Percentiles rank a stretch among this genome's conserved stretches.
Evolutionary conservation across 2,329 filamentous ascomycete genomes (phyloP).

Genomic region (Cordyceps cateniannulata): DNA sequence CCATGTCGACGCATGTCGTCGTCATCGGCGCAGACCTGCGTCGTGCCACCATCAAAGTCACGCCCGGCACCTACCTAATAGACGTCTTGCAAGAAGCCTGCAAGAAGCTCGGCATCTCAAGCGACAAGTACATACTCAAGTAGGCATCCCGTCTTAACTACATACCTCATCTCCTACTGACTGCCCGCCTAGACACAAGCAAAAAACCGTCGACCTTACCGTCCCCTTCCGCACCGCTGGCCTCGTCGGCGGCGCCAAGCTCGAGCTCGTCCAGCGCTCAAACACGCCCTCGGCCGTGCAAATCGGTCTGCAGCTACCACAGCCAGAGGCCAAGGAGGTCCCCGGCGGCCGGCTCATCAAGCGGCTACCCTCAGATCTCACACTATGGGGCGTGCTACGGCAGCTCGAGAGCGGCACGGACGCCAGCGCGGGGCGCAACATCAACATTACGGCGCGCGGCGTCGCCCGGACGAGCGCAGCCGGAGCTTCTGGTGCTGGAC

Average conservation of each 20-base stretch:
- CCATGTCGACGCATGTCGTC: conserved; percentile 82
- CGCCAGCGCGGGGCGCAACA: conserved; percentile 50
- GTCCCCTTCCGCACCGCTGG: conserved; percentile 77
- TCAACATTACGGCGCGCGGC: conserved; percentile 81
- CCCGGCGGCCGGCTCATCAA: conserved; percentile 66
- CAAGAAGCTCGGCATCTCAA: conserved; percentile 65
- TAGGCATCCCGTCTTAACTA: conserved; percentile 32
- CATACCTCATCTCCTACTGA: neutral
- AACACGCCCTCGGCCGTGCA: conserved; percentile 80
- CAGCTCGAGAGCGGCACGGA: conserved; percentile 78
- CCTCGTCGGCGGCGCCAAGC: conserved; percentile 76
- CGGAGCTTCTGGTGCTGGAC: conserved; percentile 55
- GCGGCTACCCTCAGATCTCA: conserved; percentile 82
- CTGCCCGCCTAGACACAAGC: conserved; percentile 60
- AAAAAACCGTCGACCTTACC: conserved; percentile 80
- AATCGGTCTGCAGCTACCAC: conserved; percentile 79
- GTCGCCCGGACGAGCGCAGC: conserved; percentile 55
- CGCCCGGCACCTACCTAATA: conserved; percentile 70
- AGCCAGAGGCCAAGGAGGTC: conserved; percentile 57
- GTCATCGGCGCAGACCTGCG: conserved; percentile 77
- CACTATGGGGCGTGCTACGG: conserved; percentile 82
- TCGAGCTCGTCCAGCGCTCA: conserved; percentile 84
- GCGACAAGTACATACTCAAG: conserved; percentile 77
- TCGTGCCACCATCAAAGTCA: conserved; percentile 75
- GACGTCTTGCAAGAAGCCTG: conserved; percentile 88